Conservation (phyloP, 1,139 yeast species). For the Yueomyces sp. region DNA sequence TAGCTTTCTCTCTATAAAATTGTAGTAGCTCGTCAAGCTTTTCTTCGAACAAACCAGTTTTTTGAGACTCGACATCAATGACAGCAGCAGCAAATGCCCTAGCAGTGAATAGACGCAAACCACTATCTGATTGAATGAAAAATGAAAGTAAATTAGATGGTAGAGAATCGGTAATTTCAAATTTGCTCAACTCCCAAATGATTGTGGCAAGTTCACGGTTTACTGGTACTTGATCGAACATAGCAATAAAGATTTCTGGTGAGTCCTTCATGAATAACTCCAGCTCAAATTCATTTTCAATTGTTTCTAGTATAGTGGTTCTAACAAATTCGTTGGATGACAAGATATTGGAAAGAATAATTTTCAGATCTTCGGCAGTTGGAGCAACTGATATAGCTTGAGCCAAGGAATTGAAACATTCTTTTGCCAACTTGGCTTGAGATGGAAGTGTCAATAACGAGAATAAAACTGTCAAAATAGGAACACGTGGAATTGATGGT, state of each 20-base stretch:
- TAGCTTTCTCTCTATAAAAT: conserved; percentile 45
- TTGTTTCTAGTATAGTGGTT: conserved; percentile 62
- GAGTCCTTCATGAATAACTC: conserved; percentile 40
- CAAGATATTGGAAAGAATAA: conserved; percentile 47
- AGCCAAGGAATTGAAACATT: conserved; percentile 63
- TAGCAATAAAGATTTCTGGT: conserved; percentile 66
- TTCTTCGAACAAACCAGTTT: conserved; percentile 23
- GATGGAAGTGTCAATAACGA: conserved; percentile 61
- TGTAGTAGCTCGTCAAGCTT: conserved; percentile 36
- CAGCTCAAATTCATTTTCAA: conserved; percentile 81
- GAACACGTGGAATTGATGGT: conserved; percentile 53
- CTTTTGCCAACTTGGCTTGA: conserved; percentile 71
- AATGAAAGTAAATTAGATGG: conserved; percentile 36
- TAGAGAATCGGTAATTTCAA: conserved; percentile 34
- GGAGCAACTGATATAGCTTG: conserved; percentile 60
- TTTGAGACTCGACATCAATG: conserved; percentile 20
- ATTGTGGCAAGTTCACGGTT: conserved; percentile 60
- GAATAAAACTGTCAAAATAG: conserved; percentile 49
- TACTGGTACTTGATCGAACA: conserved; percentile 57
- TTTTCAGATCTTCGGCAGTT: conserved; percentile 40
- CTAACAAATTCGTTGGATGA: conserved; percentile 63
- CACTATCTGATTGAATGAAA: conserved; percentile 44
- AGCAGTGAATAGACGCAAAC: conserved; percentile 57
- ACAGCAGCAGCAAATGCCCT: conserved; percentile 45
- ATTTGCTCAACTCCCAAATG: conserved; percentile 73